Evolutionary conservation across 1,139 yeast species (phyloP), one percentile per base, ranked within the genome.

Genomic region (Yamadazyma diospyri): DNA sequence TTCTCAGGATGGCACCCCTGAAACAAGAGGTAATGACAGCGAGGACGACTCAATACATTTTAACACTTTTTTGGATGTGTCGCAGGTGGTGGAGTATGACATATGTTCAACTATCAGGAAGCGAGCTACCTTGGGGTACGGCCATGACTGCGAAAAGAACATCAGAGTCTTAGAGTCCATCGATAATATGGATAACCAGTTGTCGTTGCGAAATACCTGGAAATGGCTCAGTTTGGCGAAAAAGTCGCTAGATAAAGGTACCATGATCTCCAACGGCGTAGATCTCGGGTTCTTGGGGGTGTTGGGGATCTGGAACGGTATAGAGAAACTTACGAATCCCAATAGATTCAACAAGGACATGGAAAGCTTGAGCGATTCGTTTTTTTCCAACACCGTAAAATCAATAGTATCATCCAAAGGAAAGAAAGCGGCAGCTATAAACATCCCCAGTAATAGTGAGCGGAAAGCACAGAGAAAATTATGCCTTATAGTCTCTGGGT

Each of bases 251-350:
- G 76, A 72, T 19, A 77, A 81, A 34, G 86, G 86, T 0, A 66
- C 81, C 2, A 81, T 85, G 86, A 63, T 75, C 1, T 71, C 81
- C 1, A 80, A 77, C 16, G 71, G 72, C 6, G 62, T 86, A 19
- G 97, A 92, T 53, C 69, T 92, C 24, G 94, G 95, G 2, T 88
- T 76, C 54, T 82, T 84, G 46, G 98, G 97, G 6, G 94, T 89
- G 2, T 57, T 78, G 22, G 95, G 95, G 10, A 79, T 89, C 24
- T 92, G 97, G 97, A 79, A 78, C 45, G 95, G 95, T 12, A 70
- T 75, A 7, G 73, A 72, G 3, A 86, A 82, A 23, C 62, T 84
- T 17, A 62, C 69, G 9, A 69, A 69, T 22, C 84, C 82, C 42
- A 71, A 69, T 27, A 57, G 87, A 27, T 71, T 69, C 32, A 59